Percentiles rank a stretch among this genome's conserved stretches.
Conservation (phyloP, 345 rosid species). For the Murraya koenigii region DNA sequence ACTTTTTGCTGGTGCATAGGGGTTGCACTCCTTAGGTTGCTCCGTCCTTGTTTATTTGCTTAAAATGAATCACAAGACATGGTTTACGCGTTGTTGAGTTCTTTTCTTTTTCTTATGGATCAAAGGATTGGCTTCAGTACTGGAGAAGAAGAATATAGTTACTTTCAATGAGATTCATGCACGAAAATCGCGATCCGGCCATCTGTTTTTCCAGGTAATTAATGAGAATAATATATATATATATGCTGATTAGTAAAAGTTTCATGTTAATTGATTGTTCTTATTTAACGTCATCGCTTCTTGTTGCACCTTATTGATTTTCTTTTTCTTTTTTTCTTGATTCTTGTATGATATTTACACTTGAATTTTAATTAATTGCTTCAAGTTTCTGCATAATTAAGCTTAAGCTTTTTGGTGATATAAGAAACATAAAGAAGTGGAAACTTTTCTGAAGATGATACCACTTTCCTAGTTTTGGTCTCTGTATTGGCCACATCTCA, state of each 20-base stretch:
- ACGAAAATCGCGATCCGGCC: constrained; percentile 32
- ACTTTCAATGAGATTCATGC: constrained; percentile 51
- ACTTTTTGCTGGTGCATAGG: constrained; percentile 10
- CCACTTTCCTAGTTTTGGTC: constrained; percentile 26
- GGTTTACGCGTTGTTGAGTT: constrained; percentile 4
- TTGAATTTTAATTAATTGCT: constrained; percentile 3
- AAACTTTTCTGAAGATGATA: constrained; percentile 26
- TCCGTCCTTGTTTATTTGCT: constrained; percentile 23
- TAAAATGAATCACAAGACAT: constrained; percentile 10
- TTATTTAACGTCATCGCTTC: background rate
- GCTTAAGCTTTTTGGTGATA: background rate
- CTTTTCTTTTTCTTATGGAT: constrained; percentile 28
- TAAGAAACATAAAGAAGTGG: constrained; percentile 37
- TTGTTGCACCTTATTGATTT: too few relatives aligned
- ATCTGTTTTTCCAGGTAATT: constrained; percentile 49
- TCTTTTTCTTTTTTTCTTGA: too few relatives aligned
- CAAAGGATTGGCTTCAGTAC: constrained; percentile 38
- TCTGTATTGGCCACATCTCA: constrained; percentile 23
- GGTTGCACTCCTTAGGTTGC: constrained; percentile 29
- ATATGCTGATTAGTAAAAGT: background rate
- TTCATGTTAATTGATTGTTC: background rate
- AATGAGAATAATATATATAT: background rate
- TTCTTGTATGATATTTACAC: too few relatives aligned
- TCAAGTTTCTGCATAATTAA: background rate
- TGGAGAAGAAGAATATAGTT: constrained; percentile 17